These are phyloP conservation scores for Adansonia rubrostipa DNA, from an alignment of 441 rosid species.

Conservation along the genomic window DNA sequence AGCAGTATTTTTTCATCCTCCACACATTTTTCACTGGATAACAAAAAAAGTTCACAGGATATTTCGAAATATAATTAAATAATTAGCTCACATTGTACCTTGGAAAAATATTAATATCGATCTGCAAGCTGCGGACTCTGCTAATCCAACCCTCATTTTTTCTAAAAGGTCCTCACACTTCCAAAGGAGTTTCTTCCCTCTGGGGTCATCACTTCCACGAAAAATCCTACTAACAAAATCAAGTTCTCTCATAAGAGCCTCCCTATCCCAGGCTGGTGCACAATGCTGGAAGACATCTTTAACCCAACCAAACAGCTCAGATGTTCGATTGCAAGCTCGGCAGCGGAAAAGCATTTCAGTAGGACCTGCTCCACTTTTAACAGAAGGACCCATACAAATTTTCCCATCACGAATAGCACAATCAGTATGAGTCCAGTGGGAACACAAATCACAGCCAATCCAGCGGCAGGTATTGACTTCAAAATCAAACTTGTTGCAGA, in stretches of 20 bases:
- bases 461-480: constrained; percentile 97
- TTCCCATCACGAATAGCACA: constrained; percentile 93
- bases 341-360: constrained; percentile 90
- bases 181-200: constrained; percentile 86
- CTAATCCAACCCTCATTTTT: constrained; percentile 79
- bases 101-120: constrained; percentile 77
- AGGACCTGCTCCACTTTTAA: constrained; percentile 66
- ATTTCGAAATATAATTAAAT: constrained; percentile 17
- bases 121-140: constrained; percentile 75
- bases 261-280: constrained; percentile 89
- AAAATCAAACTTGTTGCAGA: constrained; percentile 96
- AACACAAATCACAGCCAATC: constrained; percentile 91
- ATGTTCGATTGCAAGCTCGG: constrained; percentile 86
- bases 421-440: constrained; percentile 98
- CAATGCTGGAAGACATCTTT: constrained; percentile 97
- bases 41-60: constrained; percentile 1
- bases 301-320: constrained; percentile 95
- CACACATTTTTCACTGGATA: neutral
- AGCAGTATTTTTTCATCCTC: neutral
- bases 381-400: constrained; percentile 76
- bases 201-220: constrained; percentile 86
- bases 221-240: constrained; percentile 90
- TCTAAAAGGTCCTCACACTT: constrained; percentile 84
- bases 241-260: constrained; percentile 82
- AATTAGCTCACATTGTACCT: constrained; percentile 49